phyloP scores from a whole-genome alignment of 2,329 filamentous ascomycete species.

The Daldinia sp. region DNA sequence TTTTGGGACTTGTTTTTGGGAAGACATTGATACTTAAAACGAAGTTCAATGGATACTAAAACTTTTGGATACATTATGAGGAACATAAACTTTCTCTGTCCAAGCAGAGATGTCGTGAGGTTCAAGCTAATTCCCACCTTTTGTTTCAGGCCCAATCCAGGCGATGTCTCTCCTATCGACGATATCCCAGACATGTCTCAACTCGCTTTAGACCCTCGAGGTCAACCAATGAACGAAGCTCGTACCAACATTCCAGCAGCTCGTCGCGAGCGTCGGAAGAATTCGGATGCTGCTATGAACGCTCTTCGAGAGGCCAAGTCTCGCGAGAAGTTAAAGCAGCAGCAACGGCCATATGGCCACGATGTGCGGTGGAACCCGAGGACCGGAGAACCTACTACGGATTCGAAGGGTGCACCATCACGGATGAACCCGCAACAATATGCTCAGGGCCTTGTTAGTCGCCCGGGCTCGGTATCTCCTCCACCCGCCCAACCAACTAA shows the following conservation, averaged over 20 bases:
- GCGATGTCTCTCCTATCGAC: slow-evolving; percentile 67
- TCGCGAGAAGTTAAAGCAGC: slow-evolving; percentile 53
- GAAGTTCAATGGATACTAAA: slow-evolving; percentile 7
- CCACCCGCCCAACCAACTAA: slow-evolving; percentile 47
- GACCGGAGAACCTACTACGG: slow-evolving; percentile 74
- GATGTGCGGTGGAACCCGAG: slow-evolving; percentile 73
- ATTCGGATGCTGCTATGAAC: slow-evolving; percentile 55
- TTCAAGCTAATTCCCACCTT: slow-evolving; percentile 45
- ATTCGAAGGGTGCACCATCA: slow-evolving; percentile 65
- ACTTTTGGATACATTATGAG: slow-evolving; percentile 24
- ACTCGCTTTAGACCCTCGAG: slow-evolving; percentile 41
- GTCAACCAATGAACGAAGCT: slow-evolving; percentile 43
- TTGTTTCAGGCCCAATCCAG: slow-evolving; percentile 47
- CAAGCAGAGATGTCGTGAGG: slow-evolving; percentile 17
- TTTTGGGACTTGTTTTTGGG: slow-evolving; percentile 31
- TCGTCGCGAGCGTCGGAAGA: slow-evolving; percentile 63
- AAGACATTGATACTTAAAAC: slow-evolving; percentile 16
- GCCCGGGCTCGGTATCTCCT: slow-evolving; percentile 45
- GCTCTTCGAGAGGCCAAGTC: slow-evolving; percentile 57
- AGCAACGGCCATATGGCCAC: slow-evolving; percentile 50
- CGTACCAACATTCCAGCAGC: slow-evolving; percentile 64
- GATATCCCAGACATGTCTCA: slow-evolving; percentile 57
- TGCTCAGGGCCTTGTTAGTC: slow-evolving; percentile 54
- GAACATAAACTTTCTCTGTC: slow-evolving; percentile 18
- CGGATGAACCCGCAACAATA: slow-evolving; percentile 68